Evolutionary conservation across 768 basidiomycete genomes (phyloP), one percentile per base, ranked within the genome.

Genomic region (Kondoa subrosea): DNA sequence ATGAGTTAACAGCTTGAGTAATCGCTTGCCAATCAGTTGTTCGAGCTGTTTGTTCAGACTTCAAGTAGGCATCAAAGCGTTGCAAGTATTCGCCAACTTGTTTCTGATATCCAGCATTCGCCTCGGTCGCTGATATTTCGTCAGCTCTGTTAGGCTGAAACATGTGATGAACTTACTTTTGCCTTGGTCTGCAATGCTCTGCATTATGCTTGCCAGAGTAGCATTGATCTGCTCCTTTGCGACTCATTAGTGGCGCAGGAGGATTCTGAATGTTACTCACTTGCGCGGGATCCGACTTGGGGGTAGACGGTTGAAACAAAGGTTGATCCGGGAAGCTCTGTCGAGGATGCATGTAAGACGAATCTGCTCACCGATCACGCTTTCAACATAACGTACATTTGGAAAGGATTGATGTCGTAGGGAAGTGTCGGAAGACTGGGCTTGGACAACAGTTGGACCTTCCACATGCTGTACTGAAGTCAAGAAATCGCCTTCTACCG

Each of bases 31-130:
- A 29, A 33, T 32, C 61, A 15, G 61, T 33, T 32, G 61, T 3
- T 8, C 61, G 16, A 14, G 30, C 15, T 17, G 29, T 33, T 32
- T 63, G 61, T 33, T 63, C 61, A 12, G n/a, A 3, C 61, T 33
- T 27, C 15, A 63, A 33, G 29, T 63, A 63, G 3, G 16, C 30
- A 32, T 63, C 61, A n/a, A 63, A 63, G 16, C 61, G 15, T 33
- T 63, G 15, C 30, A 63, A 31, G 34, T 63, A 63, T 17, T 27
- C 15, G 29, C 26, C 61, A 32, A 63, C 61, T 16, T 63, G 29
- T 31, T 63, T 63, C 30, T 63, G 61, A 32, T 63, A 63, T 4
- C 29, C 30, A 15, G 61, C 33, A 31, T 63, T 63, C 29, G n/a
- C 29, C 12, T 63, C 61, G n/a, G 40, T 8, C 40, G 40, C 40